Percentiles rank a stretch among this genome's conserved stretches.
phyloP scores from a whole-genome alignment of 2,329 filamentous ascomycete genomes.

The Beauveria australis region DNA sequence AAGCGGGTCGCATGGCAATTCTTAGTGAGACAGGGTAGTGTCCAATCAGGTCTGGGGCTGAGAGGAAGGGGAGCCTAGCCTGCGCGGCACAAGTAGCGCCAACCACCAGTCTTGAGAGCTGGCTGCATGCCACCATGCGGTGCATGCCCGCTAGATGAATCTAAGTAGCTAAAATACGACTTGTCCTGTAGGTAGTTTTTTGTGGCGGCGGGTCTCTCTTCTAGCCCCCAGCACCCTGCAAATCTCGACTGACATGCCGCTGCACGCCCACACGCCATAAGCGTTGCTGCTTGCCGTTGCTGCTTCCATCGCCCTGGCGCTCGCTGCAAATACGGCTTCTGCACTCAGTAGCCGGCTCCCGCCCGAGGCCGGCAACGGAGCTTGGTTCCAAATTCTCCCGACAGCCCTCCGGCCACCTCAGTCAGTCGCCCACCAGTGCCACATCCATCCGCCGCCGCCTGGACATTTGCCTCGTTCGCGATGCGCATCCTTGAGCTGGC shows the following conservation, averaged over 20 bases:
- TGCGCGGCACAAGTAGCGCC: no score
- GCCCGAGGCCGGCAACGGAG: constrained; percentile 5
- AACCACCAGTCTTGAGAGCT: no score
- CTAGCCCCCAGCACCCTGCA: not conserved
- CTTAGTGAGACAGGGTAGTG: not conserved
- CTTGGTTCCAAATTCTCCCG: not conserved
- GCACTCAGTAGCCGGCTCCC: not conserved
- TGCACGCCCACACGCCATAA: not conserved
- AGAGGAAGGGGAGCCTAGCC: not conserved
- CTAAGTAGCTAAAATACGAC: not conserved
- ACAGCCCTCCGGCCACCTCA: not conserved
- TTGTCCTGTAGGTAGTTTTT: not conserved
- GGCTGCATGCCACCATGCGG: no score
- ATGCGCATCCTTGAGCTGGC: no score
- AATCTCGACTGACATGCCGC: not conserved
- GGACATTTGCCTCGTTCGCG: not conserved
- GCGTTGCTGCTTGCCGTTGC: not conserved
- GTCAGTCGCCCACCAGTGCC: no score
- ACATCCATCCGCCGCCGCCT: not conserved
- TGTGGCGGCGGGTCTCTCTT: constrained; percentile 1
- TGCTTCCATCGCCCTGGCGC: no score
- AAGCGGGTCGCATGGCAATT: not conserved
- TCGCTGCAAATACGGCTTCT: no score
- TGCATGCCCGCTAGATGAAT: not conserved
- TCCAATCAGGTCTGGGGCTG: not conserved